Conservation (phyloP, 495 filamentous ascomycete genomes). For the Baudoinia panamericana region DNA sequence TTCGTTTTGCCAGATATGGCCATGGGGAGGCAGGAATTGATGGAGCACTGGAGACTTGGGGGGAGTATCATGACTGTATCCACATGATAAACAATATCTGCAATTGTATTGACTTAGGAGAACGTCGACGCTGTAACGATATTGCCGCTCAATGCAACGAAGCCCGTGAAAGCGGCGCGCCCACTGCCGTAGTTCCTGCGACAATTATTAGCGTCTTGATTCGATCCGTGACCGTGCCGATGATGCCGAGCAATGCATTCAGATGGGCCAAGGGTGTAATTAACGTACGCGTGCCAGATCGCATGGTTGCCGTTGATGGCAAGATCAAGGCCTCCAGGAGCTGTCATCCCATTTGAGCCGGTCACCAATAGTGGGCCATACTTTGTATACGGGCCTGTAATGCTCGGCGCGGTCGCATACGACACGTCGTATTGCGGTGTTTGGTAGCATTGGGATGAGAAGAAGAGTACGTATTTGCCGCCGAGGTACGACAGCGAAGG, state of each 20-base stretch:
- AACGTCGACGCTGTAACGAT: background rate
- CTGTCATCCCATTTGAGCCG: constrained; percentile 5
- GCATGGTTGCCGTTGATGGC: constrained; percentile 8
- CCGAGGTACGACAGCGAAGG: constrained; percentile 38
- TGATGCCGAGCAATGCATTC: constrained; percentile 2
- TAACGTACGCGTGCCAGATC: constrained; percentile 11
- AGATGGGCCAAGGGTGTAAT: background rate
- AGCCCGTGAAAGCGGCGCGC: constrained; percentile 4
- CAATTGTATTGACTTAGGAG: too few species aligned
- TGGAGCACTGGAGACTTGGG: constrained; percentile 14
- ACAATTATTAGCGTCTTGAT: constrained; percentile 6
- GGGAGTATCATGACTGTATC: too few species aligned
- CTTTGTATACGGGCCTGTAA: constrained; percentile 16
- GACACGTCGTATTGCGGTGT: constrained; percentile 17
- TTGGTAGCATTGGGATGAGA: constrained; percentile 34
- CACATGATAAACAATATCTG: too few species aligned
- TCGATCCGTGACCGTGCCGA: background rate
- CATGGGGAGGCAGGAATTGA: constrained; percentile 25
- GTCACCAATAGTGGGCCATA: constrained; percentile 10
- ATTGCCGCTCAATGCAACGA: background rate
- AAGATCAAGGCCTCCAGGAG: constrained; percentile 9
- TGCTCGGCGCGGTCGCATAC: constrained; percentile 15
- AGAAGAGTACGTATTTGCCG: constrained; percentile 47
- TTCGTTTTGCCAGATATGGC: too few species aligned
- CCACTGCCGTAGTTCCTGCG: background rate